A percentile compares a stretch with the other conserved stretches of the same genome.
These are phyloP conservation scores for Alternaria sp. DNA, from an alignment of 2,329 filamentous ascomycete genomes.

Conservation along the genomic window DNA sequence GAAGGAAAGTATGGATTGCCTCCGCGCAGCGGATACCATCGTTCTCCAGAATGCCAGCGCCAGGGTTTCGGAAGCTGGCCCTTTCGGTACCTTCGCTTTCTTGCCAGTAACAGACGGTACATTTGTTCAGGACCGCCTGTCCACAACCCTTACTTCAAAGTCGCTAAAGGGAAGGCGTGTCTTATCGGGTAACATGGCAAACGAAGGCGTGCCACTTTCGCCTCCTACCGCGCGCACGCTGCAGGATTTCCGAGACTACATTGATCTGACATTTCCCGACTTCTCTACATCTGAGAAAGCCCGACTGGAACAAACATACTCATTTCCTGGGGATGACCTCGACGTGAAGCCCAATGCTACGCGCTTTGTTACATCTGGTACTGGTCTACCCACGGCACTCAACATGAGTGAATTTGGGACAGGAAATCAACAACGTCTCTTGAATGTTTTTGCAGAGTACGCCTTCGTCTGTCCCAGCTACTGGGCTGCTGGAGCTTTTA, in stretches of 20 bases:
- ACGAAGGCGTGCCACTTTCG: constrained; percentile 51
- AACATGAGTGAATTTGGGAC: constrained; percentile 41
- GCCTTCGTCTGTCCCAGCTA: constrained; percentile 52
- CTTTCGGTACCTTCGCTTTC: constrained; percentile 52
- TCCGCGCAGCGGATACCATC: constrained; percentile 30
- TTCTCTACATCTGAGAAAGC: constrained; percentile 42
- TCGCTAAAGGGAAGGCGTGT: constrained; percentile 35
- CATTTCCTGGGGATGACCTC: constrained; percentile 33
- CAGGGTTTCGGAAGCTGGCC: constrained; percentile 39
- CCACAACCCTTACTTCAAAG: constrained; percentile 31
- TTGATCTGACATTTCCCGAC: constrained; percentile 40
- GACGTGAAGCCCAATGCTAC: constrained; percentile 29
- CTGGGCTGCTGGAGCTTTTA: constrained; percentile 49
- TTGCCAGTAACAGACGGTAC: constrained; percentile 51
- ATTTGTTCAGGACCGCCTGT: constrained; percentile 47
- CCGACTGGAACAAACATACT: constrained; percentile 36
- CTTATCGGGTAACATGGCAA: constrained; percentile 44
- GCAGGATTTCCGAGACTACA: constrained; percentile 37
- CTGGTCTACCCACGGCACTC: constrained; percentile 28
- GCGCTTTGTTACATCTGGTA: constrained; percentile 35
- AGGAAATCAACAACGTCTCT: constrained; percentile 46
- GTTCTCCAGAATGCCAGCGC: constrained; percentile 39
- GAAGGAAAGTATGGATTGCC: constrained; percentile 33
- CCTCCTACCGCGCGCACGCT: constrained; percentile 36
- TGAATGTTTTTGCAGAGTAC: constrained; percentile 54